phyloP scores from a whole-genome alignment of 495 filamentous ascomycete species.

The Annulohypoxylon maeteangense region DNA sequence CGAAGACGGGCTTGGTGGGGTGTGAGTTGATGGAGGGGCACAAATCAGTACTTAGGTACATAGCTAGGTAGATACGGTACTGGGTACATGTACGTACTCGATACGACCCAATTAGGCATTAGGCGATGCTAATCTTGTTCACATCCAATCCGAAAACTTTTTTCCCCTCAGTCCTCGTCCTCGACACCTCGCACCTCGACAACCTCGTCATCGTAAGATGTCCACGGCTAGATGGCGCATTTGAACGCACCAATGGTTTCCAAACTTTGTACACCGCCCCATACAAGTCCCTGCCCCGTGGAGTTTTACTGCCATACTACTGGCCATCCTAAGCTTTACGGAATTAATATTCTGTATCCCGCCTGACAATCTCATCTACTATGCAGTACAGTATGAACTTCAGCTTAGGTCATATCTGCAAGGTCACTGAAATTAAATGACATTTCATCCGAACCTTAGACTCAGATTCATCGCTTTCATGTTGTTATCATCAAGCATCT shows the following conservation, averaged over 20 bases:
- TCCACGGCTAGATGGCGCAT: conserved; percentile 3
- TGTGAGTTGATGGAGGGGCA: conserved; percentile 2
- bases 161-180: conserved; percentile 4
- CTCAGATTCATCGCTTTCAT: neutral
- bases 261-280: conserved; percentile 17
- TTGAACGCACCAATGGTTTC: conserved; percentile 15
- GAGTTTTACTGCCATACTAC: conserved; percentile 11
- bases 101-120: conserved; percentile 18
- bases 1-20: neutral
- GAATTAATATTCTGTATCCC: neutral
- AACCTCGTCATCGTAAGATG: conserved; percentile 18
- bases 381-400: no score
- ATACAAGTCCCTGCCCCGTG: conserved; percentile 1
- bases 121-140: conserved; percentile 6
- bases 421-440: no score
- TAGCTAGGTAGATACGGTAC: no score
- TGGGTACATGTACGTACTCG: neutral
- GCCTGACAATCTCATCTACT: neutral
- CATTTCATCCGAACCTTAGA: no score
- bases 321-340: neutral
- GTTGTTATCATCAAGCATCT: no score
- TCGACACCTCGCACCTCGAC: no score
- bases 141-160: neutral
- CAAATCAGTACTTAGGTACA: neutral
- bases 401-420: neutral